Evolutionary conservation across 306 rosid genomes (phyloP).

Genomic region (Cicer judaicum): DNA sequence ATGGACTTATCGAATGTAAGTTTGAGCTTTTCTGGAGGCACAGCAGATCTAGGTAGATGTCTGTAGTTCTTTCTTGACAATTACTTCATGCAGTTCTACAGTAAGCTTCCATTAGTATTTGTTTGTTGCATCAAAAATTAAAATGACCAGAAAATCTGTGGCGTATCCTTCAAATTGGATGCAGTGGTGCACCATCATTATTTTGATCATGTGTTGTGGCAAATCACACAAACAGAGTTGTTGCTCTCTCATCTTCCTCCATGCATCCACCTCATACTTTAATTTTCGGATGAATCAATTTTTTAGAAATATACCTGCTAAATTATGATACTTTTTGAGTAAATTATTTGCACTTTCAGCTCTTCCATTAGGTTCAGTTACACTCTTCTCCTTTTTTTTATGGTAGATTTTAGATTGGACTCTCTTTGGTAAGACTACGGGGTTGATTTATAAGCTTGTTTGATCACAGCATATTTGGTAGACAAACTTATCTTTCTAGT

Average conservation of each 20-base stretch:
- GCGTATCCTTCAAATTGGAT: background rate
- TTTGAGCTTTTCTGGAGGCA: slow-evolving; percentile 1
- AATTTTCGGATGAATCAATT: background rate
- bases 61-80: slow-evolving; percentile 1
- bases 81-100: background rate
- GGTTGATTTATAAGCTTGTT: too few species aligned
- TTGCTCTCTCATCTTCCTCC: background rate
- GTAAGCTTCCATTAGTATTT: slow-evolving; percentile 1
- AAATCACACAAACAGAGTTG: background rate
- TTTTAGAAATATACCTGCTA: background rate
- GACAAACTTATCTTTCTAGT: too few species aligned
- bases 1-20: background rate
- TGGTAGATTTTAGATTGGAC: background rate
- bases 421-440: too few species aligned
- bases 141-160: background rate
- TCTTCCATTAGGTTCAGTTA: background rate
- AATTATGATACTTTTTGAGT: background rate
- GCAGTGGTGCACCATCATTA: background rate
- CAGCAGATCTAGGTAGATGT: background rate
- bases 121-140: slow-evolving; percentile 2
- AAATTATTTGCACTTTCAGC: background rate
- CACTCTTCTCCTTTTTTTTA: background rate
- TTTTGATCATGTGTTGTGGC: background rate
- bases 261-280: background rate
- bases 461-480: too few species aligned